Evolutionary conservation across 1,139 yeast genomes (phyloP).

Genomic region (Candida mesenterica): DNA sequence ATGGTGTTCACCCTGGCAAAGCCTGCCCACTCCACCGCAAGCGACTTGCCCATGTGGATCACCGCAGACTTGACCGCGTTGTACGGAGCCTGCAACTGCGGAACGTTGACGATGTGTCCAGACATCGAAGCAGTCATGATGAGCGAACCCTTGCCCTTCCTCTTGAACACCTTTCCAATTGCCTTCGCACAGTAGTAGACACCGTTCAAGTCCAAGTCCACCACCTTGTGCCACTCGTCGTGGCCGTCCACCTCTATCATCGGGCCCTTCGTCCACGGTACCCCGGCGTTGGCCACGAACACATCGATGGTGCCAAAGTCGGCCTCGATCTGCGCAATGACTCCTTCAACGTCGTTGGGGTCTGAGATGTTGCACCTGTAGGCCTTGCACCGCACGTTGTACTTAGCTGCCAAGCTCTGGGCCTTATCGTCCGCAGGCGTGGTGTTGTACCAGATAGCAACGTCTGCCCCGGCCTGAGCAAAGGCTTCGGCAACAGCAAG

Average conservation of each 20-base stretch:
- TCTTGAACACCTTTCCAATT: conserved; percentile 70
- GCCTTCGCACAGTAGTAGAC: conserved; percentile 44
- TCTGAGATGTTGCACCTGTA: conserved; percentile 70
- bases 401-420: conserved; percentile 52
- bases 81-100: conserved; percentile 83
- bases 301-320: conserved; percentile 80
- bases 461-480: conserved; percentile 90
- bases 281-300: conserved; percentile 89
- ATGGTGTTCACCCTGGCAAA: conserved; percentile 74
- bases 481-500: conserved; percentile 79
- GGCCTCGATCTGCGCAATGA: conserved; percentile 55
- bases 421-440: conserved; percentile 64
- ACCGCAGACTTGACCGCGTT: conserved; percentile 88
- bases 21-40: conserved; percentile 85
- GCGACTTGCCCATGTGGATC: conserved; percentile 69
- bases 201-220: conserved; percentile 23
- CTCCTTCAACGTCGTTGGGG: conserved; percentile 54
- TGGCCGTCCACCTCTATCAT: conserved; percentile 20
- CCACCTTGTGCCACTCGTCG: conserved; percentile 18
- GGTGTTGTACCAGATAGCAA: conserved; percentile 79
- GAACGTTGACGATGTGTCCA: conserved; percentile 77
- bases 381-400: conserved; percentile 67
- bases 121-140: conserved; percentile 85
- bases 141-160: conserved; percentile 66
- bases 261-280: conserved; percentile 71